These are phyloP conservation scores for Oidiodendron maius DNA, from an alignment of 495 filamentous ascomycete species.

Conservation along the genomic window DNA sequence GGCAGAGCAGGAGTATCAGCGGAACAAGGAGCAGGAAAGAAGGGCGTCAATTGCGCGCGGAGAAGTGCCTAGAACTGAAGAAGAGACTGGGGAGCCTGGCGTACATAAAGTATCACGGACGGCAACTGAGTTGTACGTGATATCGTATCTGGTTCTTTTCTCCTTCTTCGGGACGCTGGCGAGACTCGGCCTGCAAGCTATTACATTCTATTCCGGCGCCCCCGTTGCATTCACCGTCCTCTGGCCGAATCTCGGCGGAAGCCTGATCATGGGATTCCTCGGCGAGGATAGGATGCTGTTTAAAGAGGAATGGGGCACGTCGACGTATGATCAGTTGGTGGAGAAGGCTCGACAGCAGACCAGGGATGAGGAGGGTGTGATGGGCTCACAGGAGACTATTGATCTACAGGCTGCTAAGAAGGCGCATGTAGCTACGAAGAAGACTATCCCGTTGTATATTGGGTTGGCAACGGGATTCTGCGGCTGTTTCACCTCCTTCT, in stretches of 20 bases:
- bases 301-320: slow-evolving; percentile 53
- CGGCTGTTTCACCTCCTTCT: slow-evolving; percentile 89
- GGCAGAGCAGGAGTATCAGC: slow-evolving; percentile 20
- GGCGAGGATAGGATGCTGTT: slow-evolving; percentile 75
- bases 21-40: slow-evolving; percentile 11
- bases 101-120: slow-evolving; percentile 36
- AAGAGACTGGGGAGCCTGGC: slow-evolving; percentile 5
- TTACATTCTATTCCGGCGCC: slow-evolving; percentile 75
- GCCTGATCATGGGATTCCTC: slow-evolving; percentile 80
- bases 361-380: slow-evolving; percentile 26
- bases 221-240: slow-evolving; percentile 69
- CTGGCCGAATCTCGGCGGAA: slow-evolving; percentile 90
- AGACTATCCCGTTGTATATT: slow-evolving; percentile 84
- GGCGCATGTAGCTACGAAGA: slow-evolving; percentile 56
- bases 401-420: slow-evolving; percentile 39
- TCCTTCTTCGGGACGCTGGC: slow-evolving; percentile 82
- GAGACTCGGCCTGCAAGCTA: slow-evolving; percentile 71
- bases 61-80: not conserved
- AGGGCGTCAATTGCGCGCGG: slow-evolving; percentile 13
- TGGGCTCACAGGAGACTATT: slow-evolving; percentile 12
- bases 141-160: slow-evolving; percentile 82
- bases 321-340: slow-evolving; percentile 25
- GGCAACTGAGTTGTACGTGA: slow-evolving; percentile 68
- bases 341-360: slow-evolving; percentile 25
- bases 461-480: slow-evolving; percentile 93